These are phyloP conservation scores for Collybiopsis confluens DNA, from an alignment of 768 basidiomycete genomes.

Conservation along the genomic window DNA sequence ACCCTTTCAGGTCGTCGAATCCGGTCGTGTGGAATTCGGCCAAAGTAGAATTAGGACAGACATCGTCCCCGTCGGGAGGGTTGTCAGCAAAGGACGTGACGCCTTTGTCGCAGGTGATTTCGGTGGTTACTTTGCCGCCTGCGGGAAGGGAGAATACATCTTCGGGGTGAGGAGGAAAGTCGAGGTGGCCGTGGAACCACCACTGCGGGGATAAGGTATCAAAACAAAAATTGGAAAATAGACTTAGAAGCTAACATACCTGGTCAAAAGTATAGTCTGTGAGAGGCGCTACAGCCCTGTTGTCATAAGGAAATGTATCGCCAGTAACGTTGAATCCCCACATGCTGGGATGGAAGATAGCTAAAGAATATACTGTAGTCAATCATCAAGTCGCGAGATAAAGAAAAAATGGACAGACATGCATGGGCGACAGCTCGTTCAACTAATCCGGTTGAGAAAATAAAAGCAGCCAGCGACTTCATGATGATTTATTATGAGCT, in stretches of 20 bases:
- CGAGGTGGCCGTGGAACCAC: constrained; percentile 41
- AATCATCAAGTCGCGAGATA: not conserved
- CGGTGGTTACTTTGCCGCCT: constrained; percentile 30
- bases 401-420: not conserved
- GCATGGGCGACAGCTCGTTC: not conserved
- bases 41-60: constrained; percentile 43
- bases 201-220: constrained; percentile 13
- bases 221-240: not conserved
- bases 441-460: not conserved
- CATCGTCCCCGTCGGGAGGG: constrained; percentile 44
- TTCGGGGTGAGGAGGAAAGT: constrained; percentile 34
- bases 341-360: constrained; percentile 35
- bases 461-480: not conserved
- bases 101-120: constrained; percentile 27
- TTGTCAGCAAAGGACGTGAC: constrained; percentile 54
- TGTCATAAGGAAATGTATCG: constrained; percentile 37
- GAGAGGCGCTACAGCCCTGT: constrained; percentile 20
- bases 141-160: constrained; percentile 43
- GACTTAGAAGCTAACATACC: not conserved
- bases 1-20: constrained; percentile 52
- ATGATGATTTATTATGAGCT: not conserved
- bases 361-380: constrained; percentile 11
- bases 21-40: constrained; percentile 54
- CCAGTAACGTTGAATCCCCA: constrained; percentile 44
- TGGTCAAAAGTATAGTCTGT: constrained; percentile 42